phyloP scores from a whole-genome alignment of 768 basidiomycete species.

The Rickenella mellea region DNA sequence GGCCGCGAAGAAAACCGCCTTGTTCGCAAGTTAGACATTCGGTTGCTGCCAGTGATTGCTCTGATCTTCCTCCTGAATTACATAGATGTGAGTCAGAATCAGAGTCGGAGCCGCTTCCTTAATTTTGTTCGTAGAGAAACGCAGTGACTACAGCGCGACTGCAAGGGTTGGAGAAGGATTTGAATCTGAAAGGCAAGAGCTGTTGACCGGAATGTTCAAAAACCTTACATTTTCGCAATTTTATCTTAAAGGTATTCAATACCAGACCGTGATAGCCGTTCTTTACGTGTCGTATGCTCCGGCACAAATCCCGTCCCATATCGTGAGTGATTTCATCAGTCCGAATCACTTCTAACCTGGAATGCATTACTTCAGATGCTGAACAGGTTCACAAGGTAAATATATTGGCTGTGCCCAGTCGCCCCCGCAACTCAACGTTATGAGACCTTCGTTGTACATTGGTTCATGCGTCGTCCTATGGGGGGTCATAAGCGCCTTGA shows the following conservation, averaged over 20 bases:
- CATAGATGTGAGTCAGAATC: slow-evolving; percentile 43
- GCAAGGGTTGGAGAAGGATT: slow-evolving; percentile 1
- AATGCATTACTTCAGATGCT: slow-evolving; percentile 30
- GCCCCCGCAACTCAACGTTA: background rate
- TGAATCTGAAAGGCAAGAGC: background rate
- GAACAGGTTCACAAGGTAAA: slow-evolving; percentile 42
- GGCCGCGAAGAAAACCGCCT: too few species aligned
- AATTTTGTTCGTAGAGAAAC: slow-evolving; percentile 19
- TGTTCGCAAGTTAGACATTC: slow-evolving; percentile 44
- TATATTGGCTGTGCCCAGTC: background rate
- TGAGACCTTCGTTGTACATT: slow-evolving; percentile 54
- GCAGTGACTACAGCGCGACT: slow-evolving; percentile 9
- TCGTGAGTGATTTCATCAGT: slow-evolving; percentile 9
- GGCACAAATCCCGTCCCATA: slow-evolving; percentile 38
- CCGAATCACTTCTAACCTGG: background rate
- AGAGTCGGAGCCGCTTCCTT: background rate
- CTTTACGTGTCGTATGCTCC: slow-evolving; percentile 54
- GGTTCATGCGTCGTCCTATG: slow-evolving; percentile 49
- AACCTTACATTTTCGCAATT: background rate
- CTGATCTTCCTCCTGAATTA: slow-evolving; percentile 60
- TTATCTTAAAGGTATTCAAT: slow-evolving; percentile 34
- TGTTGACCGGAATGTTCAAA: background rate
- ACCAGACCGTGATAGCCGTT: slow-evolving; percentile 40
- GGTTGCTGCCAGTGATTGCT: slow-evolving; percentile 48
- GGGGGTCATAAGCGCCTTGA: slow-evolving; percentile 54